Evolutionary conservation across 1,284 basidiomycete species (phyloP), one percentile per base, ranked within the genome.

Genomic region (Golubevia pallescens): DNA sequence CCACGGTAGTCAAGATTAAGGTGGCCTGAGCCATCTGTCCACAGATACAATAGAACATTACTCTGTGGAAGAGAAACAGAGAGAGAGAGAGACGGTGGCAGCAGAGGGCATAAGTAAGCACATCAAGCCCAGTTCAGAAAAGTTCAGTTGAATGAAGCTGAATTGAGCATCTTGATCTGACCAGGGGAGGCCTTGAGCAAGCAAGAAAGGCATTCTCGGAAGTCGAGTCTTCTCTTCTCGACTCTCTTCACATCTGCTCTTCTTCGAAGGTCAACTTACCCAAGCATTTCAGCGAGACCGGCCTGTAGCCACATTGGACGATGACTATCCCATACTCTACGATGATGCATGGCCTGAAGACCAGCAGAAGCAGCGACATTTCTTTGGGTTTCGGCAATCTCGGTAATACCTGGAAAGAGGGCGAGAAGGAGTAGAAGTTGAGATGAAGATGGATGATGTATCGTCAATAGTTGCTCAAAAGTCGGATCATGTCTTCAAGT

Each of bases 1-100:
- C 70, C 57, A 65, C 66, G 8, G 69, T 69, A 14, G 75, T 75
- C 16, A 78, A 14, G 20, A 23, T 19, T 24, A 32, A 1, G 8
- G 57, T 23, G 13, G 19, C 8, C 13, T 20, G n/a, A 24, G 20
- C 57, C 57, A 23, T 32, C 57, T 20, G n/a, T 20, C 54, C 24
- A 4, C 4, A 3, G 24, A 56, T 21, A 56, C 1, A 56, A 10
- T 38, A 56, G 54, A 56, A 21, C 20, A 28, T 21, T 5, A 56
- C 20, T 8, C 13, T n/a, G 54, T 56, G 3, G 20, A 28, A 13
- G 54, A 1, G 54, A 13, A 56, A 28, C 6, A 56, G 20, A 13
- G 13, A 21, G 20, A 28, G 54, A 10, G 13, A 28, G 24, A 13
- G 0, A 13, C 5, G 24, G 20, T 6, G 54, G 54, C 6, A 21